Conservation (phyloP, 2,329 filamentous ascomycete genomes). For the Fusarium mexicanum region DNA sequence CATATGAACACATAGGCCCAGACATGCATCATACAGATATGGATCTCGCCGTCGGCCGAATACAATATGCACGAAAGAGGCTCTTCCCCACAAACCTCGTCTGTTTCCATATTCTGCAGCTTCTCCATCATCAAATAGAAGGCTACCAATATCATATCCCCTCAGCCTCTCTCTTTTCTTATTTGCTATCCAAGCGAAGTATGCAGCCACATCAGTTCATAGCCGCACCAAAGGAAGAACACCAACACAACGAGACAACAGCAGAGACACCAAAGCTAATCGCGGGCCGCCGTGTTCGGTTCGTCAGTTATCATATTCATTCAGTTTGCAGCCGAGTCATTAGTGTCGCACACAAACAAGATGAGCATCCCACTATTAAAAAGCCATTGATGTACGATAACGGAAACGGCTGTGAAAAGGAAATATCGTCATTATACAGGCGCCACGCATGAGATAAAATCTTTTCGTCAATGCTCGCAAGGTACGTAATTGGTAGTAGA, state of each 20-base stretch:
- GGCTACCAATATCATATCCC: background rate
- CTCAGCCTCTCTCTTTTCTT: background rate
- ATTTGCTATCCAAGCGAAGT: background rate
- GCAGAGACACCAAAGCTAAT: background rate
- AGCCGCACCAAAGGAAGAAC: background rate
- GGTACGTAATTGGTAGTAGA: background rate
- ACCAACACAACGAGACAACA: background rate
- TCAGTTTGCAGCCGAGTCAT: background rate
- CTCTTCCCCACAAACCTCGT: conserved; percentile 5
- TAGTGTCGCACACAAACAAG: background rate
- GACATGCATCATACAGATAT: background rate
- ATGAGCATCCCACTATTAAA: background rate
- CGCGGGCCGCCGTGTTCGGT: background rate
- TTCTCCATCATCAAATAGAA: background rate
- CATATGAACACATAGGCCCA: background rate
- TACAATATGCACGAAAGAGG: conserved; percentile 3
- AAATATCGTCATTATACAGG: background rate
- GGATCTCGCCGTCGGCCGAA: conserved; percentile 8
- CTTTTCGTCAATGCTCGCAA: background rate
- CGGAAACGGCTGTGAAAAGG: background rate
- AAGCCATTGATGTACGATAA: background rate
- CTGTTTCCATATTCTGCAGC: background rate
- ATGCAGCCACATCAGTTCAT: conserved; percentile 3
- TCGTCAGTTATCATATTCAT: background rate
- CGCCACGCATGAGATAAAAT: background rate